Evolutionary conservation across 2,329 filamentous ascomycete genomes (phyloP), one percentile per base, ranked within the genome.

Genomic region (Fusarium tjaetaba): DNA sequence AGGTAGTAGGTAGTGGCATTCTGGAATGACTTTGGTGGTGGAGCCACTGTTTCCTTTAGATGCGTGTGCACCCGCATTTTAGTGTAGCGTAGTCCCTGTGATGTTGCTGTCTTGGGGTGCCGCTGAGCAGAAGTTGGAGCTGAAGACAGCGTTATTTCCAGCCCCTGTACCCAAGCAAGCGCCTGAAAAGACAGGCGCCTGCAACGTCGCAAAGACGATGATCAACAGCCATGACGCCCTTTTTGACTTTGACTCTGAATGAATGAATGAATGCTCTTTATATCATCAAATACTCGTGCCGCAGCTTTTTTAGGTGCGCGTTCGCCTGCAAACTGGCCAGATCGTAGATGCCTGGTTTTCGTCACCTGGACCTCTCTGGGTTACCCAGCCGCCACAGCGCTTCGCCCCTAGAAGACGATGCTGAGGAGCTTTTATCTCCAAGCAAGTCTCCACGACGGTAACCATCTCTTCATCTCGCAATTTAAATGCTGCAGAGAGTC

Each of bases 401-500:
- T 70, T 62, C 62, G 61, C 65, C 65, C 65, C 65, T 65, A 61
- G 70, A 68, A 76, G 75, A 74, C 72, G 62, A 61, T 65, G 62
- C 62, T 57, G 55, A 68, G 68, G 68, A 73, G 75, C 68, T 65
- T 55, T 60, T 62, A 72, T 73, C 66, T 72, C 74, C 71, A 74
- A 70, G 73, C 71, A 68, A 61, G 67, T 78, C 69, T 76, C 75
- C 75, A 67, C 59, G 70, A 68, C 62, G 66, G 73, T 65, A 65
- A 71, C 76, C 75, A 72, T 63, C 74, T 68, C 74, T 53, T 72
- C 69, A 65, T 74, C 75, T 76, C 59, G 77, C 77, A 78, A 78
- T 78, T 78, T 77, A 77, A 77, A 78, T 69, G 76, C 61, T 76
- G 77, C 74, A 73, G 55, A 76, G 71, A 70, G 34, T 72, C 65